Evolutionary conservation across 2,329 filamentous ascomycete genomes (phyloP), one percentile per base, ranked within the genome.

Genomic region (Harringtonia lauricola): DNA sequence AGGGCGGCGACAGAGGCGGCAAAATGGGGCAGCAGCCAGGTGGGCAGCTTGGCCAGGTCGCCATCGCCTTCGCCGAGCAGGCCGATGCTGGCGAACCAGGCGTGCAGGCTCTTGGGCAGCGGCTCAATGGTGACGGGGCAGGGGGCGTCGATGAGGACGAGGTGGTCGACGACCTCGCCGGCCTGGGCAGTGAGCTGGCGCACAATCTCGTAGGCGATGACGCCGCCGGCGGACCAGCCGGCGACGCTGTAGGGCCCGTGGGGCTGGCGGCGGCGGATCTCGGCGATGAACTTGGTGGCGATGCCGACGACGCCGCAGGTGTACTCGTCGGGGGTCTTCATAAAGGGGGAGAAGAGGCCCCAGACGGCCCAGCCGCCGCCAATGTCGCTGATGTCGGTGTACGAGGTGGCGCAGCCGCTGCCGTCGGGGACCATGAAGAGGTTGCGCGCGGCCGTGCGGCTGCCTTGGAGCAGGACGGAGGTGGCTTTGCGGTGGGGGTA

Each of bases 211-310:
- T 76, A 86, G 35, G 82, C 81, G 47, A 81, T 79, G 39, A 86
- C 80, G 30, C 83, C 83, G 22, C 83, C 84, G 1, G 81, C 83
- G n/a, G 77, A 84, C 83, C 83, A 88, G 21, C 84, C 84, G 15
- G 77, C 74, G 1, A 87, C 61, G 41, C 72, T 70, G 60, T 85
- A 86, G 1, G 81, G 79, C 0, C 83, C 83, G 19, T 66, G 55
- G 3, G 81, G 77, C 60, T 87, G 82, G 41, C 81, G 79, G 6
- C 77, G 74, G 60, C 78, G 80, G 60, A 87, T 83, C 61, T 86
- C 82, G 5, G 70, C 64, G 33, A 84, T 72, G 60, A 81, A 84
- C 56, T 80, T 72, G 51, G 70, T 62, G 7, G 79, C 74, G 57
- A 82, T 76, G 22, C 77, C 76, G 53, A 79, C 74, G 43, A 84